Conservation (phyloP, 495 filamentous ascomycete species). For the Tuber indicum region DNA sequence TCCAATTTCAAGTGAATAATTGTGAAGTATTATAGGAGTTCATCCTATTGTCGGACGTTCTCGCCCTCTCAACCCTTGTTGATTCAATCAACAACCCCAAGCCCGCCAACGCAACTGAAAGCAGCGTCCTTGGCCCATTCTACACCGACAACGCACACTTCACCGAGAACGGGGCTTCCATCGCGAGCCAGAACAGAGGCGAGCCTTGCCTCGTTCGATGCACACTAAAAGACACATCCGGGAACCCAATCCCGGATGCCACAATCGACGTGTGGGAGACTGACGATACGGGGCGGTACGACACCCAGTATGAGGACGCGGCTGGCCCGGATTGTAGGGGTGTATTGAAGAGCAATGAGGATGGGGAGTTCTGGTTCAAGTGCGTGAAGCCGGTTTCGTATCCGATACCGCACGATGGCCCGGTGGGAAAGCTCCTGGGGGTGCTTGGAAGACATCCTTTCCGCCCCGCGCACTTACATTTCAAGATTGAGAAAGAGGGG, state of each 20-base stretch:
- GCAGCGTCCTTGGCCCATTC: conserved; percentile 86
- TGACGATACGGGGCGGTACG: conserved; percentile 77
- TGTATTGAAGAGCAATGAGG: conserved; percentile 62
- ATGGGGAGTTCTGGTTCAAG: conserved; percentile 82
- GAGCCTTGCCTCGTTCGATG: conserved; percentile 71
- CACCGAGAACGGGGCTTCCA: conserved; percentile 56
- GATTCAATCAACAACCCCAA: conserved; percentile 91
- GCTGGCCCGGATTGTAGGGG: conserved; percentile 71
- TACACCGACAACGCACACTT: conserved; percentile 80
- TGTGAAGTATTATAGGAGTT: conserved; percentile 58
- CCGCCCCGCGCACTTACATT: conserved; percentile 85
- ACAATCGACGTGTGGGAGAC: conserved; percentile 94
- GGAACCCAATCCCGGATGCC: conserved; percentile 60
- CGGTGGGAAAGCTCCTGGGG: conserved; percentile 71
- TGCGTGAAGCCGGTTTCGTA: conserved; percentile 83
- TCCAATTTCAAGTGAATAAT: background rate
- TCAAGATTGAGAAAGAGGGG: conserved; percentile 83
- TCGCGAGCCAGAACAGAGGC: conserved; percentile 66
- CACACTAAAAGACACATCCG: conserved; percentile 61
- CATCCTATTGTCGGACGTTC: conserved; percentile 86
- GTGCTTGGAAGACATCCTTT: conserved; percentile 68
- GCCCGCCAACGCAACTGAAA: conserved; percentile 66
- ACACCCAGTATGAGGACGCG: conserved; percentile 72
- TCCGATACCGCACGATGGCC: conserved; percentile 83
- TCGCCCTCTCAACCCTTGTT: conserved; percentile 83